A percentile compares a stretch with the other conserved stretches of the same genome.
Evolutionary conservation across 2,329 filamentous ascomycete species (phyloP).

Genomic region (Calonectria multiphialidica): DNA sequence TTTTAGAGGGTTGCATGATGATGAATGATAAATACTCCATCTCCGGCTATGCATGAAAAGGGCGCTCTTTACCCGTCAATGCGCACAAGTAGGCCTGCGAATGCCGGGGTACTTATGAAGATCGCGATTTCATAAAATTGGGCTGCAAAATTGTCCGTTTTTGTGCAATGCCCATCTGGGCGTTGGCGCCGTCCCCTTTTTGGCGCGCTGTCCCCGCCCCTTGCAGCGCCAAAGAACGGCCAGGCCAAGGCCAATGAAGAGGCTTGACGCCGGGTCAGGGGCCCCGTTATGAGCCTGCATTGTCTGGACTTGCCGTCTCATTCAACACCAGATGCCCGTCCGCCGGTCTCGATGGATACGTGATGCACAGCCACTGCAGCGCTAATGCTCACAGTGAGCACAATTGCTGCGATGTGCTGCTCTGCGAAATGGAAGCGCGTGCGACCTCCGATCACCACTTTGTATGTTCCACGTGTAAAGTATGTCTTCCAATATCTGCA

Average conservation of each 20-base stretch:
- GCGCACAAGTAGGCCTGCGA: conserved; percentile 1
- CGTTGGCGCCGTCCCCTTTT: conserved; percentile 20
- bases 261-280: conserved; percentile 10
- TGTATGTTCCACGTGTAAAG: conserved; percentile 15
- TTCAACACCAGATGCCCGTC: background rate
- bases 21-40: conserved; percentile 12
- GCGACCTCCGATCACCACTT: conserved; percentile 9
- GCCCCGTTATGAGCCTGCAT: background rate
- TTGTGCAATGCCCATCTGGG: conserved; percentile 14
- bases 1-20: conserved; percentile 23
- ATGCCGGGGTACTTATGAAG: conserved; percentile 14
- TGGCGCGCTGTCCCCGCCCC: conserved; percentile 19
- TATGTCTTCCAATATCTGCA: background rate
- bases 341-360: background rate
- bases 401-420: background rate
- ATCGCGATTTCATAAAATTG: conserved; percentile 24
- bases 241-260: conserved; percentile 20
- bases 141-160: conserved; percentile 6
- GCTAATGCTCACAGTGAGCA: background rate
- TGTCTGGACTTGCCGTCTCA: conserved; percentile 14
- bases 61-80: conserved; percentile 16
- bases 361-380: background rate
- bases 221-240: conserved; percentile 23
- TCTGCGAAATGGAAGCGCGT: background rate
- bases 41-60: conserved; percentile 4